Evolutionary conservation across 176 grass and related monocot genomes (phyloP).

Genomic region (Tuctoria greenei): DNA sequence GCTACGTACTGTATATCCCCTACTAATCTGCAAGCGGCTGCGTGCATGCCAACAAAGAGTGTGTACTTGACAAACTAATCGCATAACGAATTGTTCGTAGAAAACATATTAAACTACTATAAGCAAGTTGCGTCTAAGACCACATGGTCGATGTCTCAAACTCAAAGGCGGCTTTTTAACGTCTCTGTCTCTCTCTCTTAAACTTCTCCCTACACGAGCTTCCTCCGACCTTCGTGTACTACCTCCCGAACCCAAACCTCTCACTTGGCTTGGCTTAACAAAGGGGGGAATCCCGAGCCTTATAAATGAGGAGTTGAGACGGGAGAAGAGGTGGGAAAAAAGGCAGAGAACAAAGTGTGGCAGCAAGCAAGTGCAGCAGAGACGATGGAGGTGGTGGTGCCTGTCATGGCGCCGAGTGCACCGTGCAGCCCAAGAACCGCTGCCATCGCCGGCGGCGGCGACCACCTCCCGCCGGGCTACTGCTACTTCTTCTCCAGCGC

Average conservation of each 20-base stretch:
- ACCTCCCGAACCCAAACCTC: not conserved
- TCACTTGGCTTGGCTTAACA: conserved; percentile 33
- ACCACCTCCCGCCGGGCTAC: conserved; percentile 33
- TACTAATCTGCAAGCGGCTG: conserved; percentile 10
- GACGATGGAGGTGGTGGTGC: conserved; percentile 71
- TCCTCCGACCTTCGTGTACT: conserved; percentile 70
- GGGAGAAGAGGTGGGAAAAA: not conserved
- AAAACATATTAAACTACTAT: not conserved
- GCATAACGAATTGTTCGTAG: conserved; percentile 29
- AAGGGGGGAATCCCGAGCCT: not conserved
- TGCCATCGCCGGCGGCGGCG: conserved; percentile 16
- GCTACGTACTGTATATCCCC: no score
- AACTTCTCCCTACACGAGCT: conserved; percentile 6
- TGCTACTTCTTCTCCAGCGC: conserved; percentile 76
- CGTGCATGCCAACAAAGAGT: conserved; percentile 28
- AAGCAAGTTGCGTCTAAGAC: conserved; percentile 39
- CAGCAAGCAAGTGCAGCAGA: not conserved
- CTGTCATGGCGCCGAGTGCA: conserved; percentile 55
- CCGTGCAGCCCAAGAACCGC: conserved; percentile 69
- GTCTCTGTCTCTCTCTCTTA: not conserved
- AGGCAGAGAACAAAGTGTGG: not conserved
- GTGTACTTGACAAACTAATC: conserved; percentile 27
- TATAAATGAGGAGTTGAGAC: conserved; percentile 24
- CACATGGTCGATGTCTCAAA: conserved; percentile 43
- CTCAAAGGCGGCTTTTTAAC: conserved; percentile 32